phyloP scores from a whole-genome alignment of 2,329 filamentous ascomycete species.

The Colletotrichum sp. region DNA sequence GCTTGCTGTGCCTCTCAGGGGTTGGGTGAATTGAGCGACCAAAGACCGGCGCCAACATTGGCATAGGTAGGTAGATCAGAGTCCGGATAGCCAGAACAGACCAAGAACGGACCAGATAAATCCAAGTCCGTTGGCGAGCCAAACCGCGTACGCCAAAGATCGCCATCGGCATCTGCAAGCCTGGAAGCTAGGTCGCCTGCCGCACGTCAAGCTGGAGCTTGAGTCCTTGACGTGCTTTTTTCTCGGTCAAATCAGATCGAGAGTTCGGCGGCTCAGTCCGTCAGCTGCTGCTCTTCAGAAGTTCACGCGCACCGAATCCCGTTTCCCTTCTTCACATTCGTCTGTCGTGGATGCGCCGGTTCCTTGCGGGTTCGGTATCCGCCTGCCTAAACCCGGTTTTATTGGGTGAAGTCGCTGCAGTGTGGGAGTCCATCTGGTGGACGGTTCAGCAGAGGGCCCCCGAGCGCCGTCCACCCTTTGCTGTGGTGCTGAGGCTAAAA shows the following conservation, averaged over 20 bases:
- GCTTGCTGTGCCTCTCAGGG: conserved; percentile 14
- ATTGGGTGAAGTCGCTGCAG: neutral
- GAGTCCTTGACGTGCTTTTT: neutral
- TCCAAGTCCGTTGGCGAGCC: conserved; percentile 5
- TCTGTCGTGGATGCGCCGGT: neutral
- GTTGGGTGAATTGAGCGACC: neutral
- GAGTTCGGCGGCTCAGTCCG: neutral
- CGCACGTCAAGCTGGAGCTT: neutral
- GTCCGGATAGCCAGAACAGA: neutral
- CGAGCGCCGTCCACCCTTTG: neutral
- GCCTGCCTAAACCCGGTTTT: neutral
- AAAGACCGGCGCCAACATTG: neutral
- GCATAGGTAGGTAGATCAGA: neutral
- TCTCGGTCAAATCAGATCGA: neutral
- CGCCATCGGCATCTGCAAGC: conserved; percentile 8
- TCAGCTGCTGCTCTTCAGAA: neutral
- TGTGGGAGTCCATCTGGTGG: neutral
- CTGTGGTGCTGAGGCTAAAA: conserved; percentile 1
- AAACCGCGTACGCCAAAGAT: conserved; percentile 6
- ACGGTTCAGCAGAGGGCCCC: conserved; percentile 14
- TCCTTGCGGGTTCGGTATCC: neutral
- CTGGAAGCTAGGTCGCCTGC: neutral
- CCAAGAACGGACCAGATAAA: neutral
- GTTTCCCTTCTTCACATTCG: neutral
- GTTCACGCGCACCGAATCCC: neutral